Base-by-base conservation (phyloP, 805 yeast species). In the Hermanozyma aechmeae region DNA sequence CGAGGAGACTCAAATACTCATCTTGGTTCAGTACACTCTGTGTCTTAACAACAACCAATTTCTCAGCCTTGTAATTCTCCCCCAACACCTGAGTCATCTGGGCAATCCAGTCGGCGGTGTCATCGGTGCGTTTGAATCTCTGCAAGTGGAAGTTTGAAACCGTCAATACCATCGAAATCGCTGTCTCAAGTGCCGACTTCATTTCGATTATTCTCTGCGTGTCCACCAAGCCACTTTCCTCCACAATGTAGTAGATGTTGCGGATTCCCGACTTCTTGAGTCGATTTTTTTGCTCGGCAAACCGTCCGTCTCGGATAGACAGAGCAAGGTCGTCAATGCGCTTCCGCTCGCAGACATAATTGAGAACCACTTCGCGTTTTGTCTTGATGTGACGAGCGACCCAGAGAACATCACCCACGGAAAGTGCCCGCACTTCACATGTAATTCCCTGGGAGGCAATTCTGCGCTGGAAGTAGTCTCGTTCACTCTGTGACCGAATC, bases 351-450 rank as follows among this genome's bases (percentile, higher is more conserved):
- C 89, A 68, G n/a, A 92, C 79, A 37, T 73, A 77, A 48, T 89
- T 81, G 12, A 92, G 54, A 1, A 83, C 79, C 4, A 77, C 84
- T 31, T 77, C 77, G 30, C 68, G 67, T 1, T 69, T 65, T 0
- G 82, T 69, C 0, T 35, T 41, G 29, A 59, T 69, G 44, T 85
- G 70, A 32, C 68, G 67, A 0, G 96, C 98, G 3, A 86, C 65
- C 98, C 97, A 92, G 7, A 80, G 38, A 1, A 79, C 79, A 57
- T 92, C 99, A 5, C 98, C 97, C 3, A 87, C 72, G 0, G 92
- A 58, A 16, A 92, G 59, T 1, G 82, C 60, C 27, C 71, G 51
- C 1, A 68, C 70, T 13, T 71, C 77, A 28, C 71, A 60, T 3
- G 56, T 50, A 1, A 80, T 59, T 0, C 76, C 77, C 7, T 60